Evolutionary conservation across 2,329 filamentous ascomycete genomes (phyloP), one percentile per base, ranked within the genome.

Genomic region (Colletotrichum graminicola): DNA sequence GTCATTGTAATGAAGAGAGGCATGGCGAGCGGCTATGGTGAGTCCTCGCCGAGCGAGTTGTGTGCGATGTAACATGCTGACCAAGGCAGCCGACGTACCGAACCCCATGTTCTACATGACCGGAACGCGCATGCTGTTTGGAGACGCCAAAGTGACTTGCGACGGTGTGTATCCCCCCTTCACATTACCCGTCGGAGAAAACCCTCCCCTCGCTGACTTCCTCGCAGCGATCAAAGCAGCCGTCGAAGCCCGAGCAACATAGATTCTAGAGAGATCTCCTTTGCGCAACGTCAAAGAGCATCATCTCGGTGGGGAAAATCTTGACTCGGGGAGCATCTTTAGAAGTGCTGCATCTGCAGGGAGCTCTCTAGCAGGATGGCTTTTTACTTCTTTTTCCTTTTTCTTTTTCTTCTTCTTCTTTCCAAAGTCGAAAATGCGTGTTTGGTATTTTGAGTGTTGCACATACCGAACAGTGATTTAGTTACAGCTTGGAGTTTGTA

Each of bases 51-150:
- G 16, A 41, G 59, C 41, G 34, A 52, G 59, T 32, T 23, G 29
- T 5, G 3, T 21, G 55, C 4, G 8, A 16, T 39, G 34, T 14
- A 32, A 23, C n/a, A 68, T 61, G 71, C 57, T 36, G 47, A 51
- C 63, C 41, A 57, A 67, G 39, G 47, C 75, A 93, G 92, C 94
- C 26, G 94, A 97, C 82, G 93, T 97, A 12, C 93, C 92, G 14
- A 97, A 97, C 78, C 94, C 94, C 1, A 95, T 97, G 93, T 96
- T 97, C 81, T 96, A 91, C 82, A 95, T 95, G 92, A 92, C 93
- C 4, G 92, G 92, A 62, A 94, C 94, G 2, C 93, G 92, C 83
- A 97, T 97, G 94, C 80, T 97, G 70, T 97, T 97, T 82, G 94
- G 94, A 34, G 94, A 97, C 83, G 94, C 94, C 26, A 95, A 94